These are phyloP conservation scores for Barnettozyma sp. DNA, from an alignment of 805 yeast genomes.

Conservation along the genomic window DNA sequence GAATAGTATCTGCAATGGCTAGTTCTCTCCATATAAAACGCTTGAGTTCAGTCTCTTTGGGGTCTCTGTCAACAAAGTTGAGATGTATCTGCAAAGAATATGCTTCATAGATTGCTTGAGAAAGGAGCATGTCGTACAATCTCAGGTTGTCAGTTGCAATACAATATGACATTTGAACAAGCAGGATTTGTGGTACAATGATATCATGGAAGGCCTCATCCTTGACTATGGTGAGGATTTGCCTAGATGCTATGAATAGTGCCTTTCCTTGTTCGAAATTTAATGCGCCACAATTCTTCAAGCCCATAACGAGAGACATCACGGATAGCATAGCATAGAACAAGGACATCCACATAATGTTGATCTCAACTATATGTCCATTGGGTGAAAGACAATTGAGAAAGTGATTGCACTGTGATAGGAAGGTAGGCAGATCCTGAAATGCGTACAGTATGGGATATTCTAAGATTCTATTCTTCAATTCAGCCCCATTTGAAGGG, in stretches of 20 bases:
- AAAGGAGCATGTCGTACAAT: slow-evolving; percentile 1
- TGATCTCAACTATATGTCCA: neutral
- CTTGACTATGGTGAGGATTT: slow-evolving; percentile 12
- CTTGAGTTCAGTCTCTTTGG: slow-evolving; percentile 2
- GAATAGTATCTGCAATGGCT: slow-evolving; percentile 3
- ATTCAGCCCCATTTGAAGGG: slow-evolving; percentile 11
- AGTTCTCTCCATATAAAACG: slow-evolving; percentile 2
- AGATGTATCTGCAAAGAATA: neutral
- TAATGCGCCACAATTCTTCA: neutral
- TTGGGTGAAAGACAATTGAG: slow-evolving; percentile 1
- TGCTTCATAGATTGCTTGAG: slow-evolving; percentile 3
- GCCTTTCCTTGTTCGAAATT: slow-evolving; percentile 2
- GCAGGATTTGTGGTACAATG: neutral
- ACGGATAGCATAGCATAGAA: neutral
- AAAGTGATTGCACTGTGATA: neutral
- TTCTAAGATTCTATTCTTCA: slow-evolving; percentile 15
- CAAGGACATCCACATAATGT: neutral
- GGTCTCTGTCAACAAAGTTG: neutral
- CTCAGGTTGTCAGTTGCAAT: neutral
- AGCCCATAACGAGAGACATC: neutral
- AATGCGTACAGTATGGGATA: slow-evolving; percentile 7
- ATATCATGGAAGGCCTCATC: slow-evolving; percentile 1
- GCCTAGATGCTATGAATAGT: slow-evolving; percentile 18
- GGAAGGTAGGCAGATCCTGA: slow-evolving; percentile 3
- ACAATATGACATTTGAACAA: slow-evolving; percentile 1